Base-by-base conservation (phyloP, 2,329 filamentous ascomycete species). In the Alternaria incomplexa region DNA sequence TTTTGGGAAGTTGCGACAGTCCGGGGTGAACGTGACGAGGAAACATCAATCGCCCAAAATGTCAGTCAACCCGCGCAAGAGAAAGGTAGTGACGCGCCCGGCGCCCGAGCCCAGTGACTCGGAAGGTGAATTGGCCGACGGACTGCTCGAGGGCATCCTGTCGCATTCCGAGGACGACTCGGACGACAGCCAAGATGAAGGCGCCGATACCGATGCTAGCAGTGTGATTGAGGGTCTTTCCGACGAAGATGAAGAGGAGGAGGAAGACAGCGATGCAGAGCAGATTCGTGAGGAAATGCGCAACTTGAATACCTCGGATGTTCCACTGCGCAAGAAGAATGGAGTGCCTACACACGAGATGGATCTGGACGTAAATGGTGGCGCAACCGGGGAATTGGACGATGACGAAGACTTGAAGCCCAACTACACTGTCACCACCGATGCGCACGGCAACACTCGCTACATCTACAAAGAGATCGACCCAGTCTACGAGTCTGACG, bases 381-480 rank as follows among this genome's bases (percentile, higher is more conserved):
- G 68, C 20, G 61, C 64, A 7, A 74, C 79, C 6, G 65, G 57
- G n/a, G 74, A 70, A 45, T 51, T 73, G 12, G 73, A 77, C n/a
- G 68, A 68, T n/a, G 72, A 79, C 43, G 75, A 77, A 23, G 66
- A 73, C 25, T 62, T 77, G 32, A 76, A 76, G 63, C 82, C 83
- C 22, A 88, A 88, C 73, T 89, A 86, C 77, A 87, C 83, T 30
- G 83, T 90, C 66, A 85, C 91, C 46, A 91, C 86, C 61, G 96
- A 97, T 74, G 95, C 96, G 71, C 96, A 97, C 82, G 96, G 96
- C 63, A 92, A 93, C 73, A 88, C 90, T 67, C 89, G 96, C 79
- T 99, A 97, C 77, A 86, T 97, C 47, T 99, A 98, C 82, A 88
- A 91, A 66, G 96, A 98, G 77, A 93, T 99, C 67, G 91, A 98